phyloP scores from a whole-genome alignment of 2,329 filamentous ascomycete species.

The Pseudopithomyces chartarum region DNA sequence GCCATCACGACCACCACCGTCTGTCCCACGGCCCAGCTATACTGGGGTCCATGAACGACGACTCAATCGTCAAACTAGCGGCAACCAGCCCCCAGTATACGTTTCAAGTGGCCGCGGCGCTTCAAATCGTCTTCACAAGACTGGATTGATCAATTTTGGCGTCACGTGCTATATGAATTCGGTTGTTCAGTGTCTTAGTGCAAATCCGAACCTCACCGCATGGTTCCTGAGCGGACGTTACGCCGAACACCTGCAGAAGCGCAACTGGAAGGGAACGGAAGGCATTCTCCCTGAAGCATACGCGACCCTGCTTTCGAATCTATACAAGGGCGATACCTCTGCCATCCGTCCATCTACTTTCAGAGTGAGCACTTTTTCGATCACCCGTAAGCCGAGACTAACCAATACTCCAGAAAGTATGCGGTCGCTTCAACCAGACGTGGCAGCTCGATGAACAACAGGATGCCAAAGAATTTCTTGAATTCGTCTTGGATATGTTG shows the following conservation, averaged over 20 bases:
- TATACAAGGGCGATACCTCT: slow-evolving; percentile 65
- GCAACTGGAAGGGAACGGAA: slow-evolving; percentile 69
- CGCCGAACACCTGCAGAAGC: slow-evolving; percentile 61
- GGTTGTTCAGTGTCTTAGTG: slow-evolving; percentile 81
- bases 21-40: slow-evolving; percentile 69
- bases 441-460: slow-evolving; percentile 82
- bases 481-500: slow-evolving; percentile 79
- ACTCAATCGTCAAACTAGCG: slow-evolving; percentile 37
- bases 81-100: slow-evolving; percentile 49
- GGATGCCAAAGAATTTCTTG: slow-evolving; percentile 88
- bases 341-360: slow-evolving; percentile 54
- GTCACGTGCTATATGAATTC: slow-evolving; percentile 93
- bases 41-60: slow-evolving; percentile 74
- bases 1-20: slow-evolving; percentile 63
- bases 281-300: slow-evolving; percentile 67
- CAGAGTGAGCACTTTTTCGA: slow-evolving; percentile 35
- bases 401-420: slow-evolving; percentile 57
- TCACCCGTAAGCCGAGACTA: slow-evolving; percentile 14
- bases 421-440: slow-evolving; percentile 65
- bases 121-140: slow-evolving; percentile 60
- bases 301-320: slow-evolving; percentile 63
- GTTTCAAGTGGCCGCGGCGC: slow-evolving; percentile 52
- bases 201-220: slow-evolving; percentile 66
- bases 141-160: slow-evolving; percentile 79
- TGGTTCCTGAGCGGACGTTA: slow-evolving; percentile 70